These are phyloP conservation scores for Leucocoprinus sp. DNA, from an alignment of 768 basidiomycete species.

Conservation along the genomic window DNA sequence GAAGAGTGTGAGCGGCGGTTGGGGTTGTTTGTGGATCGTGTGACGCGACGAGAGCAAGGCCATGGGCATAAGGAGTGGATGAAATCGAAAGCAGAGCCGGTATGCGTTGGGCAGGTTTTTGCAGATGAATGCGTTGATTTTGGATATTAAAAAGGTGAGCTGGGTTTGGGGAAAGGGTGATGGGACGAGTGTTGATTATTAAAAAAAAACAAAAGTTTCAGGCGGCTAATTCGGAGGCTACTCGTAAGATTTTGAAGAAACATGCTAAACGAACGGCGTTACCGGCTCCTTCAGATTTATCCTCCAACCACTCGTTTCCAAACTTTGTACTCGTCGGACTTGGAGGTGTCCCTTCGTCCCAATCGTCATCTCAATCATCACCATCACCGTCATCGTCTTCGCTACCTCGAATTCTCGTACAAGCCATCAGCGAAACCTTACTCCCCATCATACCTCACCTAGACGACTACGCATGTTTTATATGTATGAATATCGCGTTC, in stretches of 20 bases:
- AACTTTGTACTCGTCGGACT: too few species aligned
- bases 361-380: conserved; percentile 3
- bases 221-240: conserved; percentile 78
- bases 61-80: conserved; percentile 41
- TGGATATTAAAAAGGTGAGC: conserved; percentile 83
- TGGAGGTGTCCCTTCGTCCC: too few species aligned
- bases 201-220: too few species aligned
- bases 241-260: conserved; percentile 90
- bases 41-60: conserved; percentile 50
- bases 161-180: too few species aligned
- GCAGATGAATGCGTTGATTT: conserved; percentile 65
- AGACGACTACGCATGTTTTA: conserved; percentile 81
- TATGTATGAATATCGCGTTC: conserved; percentile 87
- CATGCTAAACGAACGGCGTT: conserved; percentile 86
- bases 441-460: conserved; percentile 73
- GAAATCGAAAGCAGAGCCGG: conserved; percentile 49
- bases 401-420: conserved; percentile 47
- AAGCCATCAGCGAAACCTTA: conserved; percentile 75
- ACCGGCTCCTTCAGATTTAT: conserved; percentile 35
- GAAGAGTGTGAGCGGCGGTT: conserved; percentile 66
- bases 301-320: too few species aligned
- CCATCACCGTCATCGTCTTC: conserved; percentile 17
- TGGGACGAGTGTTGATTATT: too few species aligned
- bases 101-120: conserved; percentile 63
- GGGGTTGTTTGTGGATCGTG: conserved; percentile 50